phyloP scores from a whole-genome alignment of 139 green algal species.

The Picochlorum costavermella region DNA sequence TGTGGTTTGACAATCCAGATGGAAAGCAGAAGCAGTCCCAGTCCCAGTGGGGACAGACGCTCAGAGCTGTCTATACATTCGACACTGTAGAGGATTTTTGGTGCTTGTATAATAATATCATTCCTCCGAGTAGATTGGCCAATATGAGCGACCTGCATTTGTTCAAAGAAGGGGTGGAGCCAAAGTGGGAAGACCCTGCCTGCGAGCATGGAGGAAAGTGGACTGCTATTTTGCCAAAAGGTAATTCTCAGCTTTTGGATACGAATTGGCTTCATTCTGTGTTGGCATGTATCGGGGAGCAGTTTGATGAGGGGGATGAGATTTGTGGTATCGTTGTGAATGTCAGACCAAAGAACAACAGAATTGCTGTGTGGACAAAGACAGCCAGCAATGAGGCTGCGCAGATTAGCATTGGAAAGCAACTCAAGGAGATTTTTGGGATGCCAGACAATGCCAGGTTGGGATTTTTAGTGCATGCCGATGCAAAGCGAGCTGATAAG shows the following conservation, averaged over 20 bases:
- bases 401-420: constrained; percentile 74
- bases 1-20: constrained; percentile 97
- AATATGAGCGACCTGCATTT: constrained; percentile 83
- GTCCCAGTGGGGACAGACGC: constrained; percentile 61
- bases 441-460: constrained; percentile 65
- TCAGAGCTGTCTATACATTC: constrained; percentile 89
- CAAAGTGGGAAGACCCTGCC: constrained; percentile 96
- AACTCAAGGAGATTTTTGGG: constrained; percentile 88
- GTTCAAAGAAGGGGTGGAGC: constrained; percentile 95
- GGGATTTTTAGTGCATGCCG: constrained; percentile 81
- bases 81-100: constrained; percentile 98
- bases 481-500: constrained; percentile 69
- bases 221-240: constrained; percentile 65
- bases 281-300: constrained; percentile 95
- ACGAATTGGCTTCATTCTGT: constrained; percentile 90
- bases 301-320: constrained; percentile 92
- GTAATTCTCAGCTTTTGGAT: constrained; percentile 67
- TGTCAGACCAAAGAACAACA: constrained; percentile 74
- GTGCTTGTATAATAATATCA: constrained; percentile 99
- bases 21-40: constrained; percentile 49
- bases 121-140: constrained; percentile 76
- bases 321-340: constrained; percentile 94
- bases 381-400: constrained; percentile 79
- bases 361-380: constrained; percentile 91
- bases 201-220: constrained; percentile 85